Conservation (phyloP, 306 rosid genomes). For the Cicer bijugum region DNA sequence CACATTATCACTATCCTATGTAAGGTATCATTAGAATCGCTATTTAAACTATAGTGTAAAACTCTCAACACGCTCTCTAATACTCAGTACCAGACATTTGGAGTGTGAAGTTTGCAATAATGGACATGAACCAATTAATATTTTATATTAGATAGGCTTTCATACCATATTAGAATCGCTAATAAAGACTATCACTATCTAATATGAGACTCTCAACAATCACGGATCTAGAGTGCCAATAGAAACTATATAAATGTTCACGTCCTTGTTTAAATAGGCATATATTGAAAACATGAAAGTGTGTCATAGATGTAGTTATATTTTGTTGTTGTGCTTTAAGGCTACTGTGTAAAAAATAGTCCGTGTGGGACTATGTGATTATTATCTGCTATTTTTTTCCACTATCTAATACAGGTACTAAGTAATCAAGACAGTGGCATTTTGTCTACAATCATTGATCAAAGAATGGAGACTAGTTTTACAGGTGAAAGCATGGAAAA, state of each 20-base stretch:
- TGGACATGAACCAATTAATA: background rate
- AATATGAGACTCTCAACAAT: background rate
- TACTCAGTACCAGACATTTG: background rate
- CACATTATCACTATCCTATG: background rate
- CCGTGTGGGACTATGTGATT: conserved; percentile 2
- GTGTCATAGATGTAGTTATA: background rate
- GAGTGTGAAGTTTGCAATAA: background rate
- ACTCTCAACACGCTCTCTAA: background rate
- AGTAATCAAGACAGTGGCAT: conserved; percentile 49
- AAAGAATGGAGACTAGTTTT: conserved; percentile 68
- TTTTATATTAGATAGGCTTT: background rate
- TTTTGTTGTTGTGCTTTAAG: background rate
- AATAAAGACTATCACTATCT: background rate
- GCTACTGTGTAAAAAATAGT: background rate
- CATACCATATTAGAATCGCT: background rate
- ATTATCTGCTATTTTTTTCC: conserved; percentile 1
- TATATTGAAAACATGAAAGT: background rate
- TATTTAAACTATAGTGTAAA: background rate
- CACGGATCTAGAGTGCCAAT: background rate
- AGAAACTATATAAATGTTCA: background rate
- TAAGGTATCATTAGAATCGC: too few species aligned
- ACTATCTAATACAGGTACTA: conserved; percentile 53
- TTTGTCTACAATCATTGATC: conserved; percentile 57
- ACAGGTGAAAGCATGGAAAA: conserved; percentile 80
- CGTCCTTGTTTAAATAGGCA: background rate